phyloP scores from a whole-genome alignment of 176 grass and related monocot genomes.

The Neostapfia colusana region DNA sequence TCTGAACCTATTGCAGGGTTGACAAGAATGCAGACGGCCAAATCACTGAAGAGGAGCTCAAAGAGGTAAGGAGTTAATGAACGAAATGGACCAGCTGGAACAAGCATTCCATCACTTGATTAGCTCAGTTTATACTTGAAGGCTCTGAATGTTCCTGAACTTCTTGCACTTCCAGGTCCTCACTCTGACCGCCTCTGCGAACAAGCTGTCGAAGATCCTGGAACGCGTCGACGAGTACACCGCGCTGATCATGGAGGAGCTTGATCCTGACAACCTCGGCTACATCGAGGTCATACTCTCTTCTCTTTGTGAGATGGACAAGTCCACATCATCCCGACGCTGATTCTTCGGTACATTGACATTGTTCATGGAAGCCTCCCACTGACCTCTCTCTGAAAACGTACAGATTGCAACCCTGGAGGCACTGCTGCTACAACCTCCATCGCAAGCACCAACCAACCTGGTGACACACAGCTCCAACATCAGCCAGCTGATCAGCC shows the following conservation, averaged over 20 bases:
- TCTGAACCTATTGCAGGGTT: conserved; percentile 61
- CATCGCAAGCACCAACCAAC: conserved; percentile 14
- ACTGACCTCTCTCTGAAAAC: background rate
- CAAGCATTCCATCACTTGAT: background rate
- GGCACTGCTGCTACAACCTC: conserved; percentile 65
- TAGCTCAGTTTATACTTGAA: background rate
- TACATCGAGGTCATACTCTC: conserved; percentile 68
- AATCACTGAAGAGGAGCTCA: conserved; percentile 89
- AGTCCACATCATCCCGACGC: no score
- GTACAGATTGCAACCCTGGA: conserved; percentile 74
- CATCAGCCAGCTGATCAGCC: conserved; percentile 88
- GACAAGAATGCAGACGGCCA: conserved; percentile 89
- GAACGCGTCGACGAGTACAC: conserved; percentile 93
- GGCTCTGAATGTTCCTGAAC: conserved; percentile 28
- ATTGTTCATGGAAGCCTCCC: background rate
- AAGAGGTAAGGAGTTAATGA: conserved; percentile 49
- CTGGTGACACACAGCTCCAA: conserved; percentile 61
- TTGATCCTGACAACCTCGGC: conserved; percentile 70
- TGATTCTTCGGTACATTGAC: background rate
- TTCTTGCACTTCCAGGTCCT: conserved; percentile 53
- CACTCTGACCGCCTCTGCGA: conserved; percentile 82
- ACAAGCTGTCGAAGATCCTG: conserved; percentile 89
- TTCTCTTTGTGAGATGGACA: background rate
- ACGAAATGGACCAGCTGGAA: background rate
- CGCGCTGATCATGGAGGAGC: conserved; percentile 92